Evolutionary conservation across 2,329 filamentous ascomycete genomes (phyloP).

Genomic region (Aplosporella prunicola): DNA sequence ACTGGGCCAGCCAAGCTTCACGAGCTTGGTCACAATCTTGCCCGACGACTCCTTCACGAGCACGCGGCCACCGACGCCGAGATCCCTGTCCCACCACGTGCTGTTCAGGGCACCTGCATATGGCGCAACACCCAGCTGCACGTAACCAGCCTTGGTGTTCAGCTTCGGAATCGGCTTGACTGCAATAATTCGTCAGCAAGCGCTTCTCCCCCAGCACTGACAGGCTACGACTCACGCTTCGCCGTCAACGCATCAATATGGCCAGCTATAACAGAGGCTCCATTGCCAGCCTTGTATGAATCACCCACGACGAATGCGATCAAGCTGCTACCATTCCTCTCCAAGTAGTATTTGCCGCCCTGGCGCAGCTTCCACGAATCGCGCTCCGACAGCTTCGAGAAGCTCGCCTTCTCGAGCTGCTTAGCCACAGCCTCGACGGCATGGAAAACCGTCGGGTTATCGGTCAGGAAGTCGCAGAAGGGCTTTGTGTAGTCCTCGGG

Average conservation of each 20-base stretch:
- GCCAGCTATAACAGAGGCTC: constrained; percentile 78
- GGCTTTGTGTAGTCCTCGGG: constrained; percentile 59
- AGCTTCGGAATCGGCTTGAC: constrained; percentile 85
- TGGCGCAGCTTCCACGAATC: constrained; percentile 71
- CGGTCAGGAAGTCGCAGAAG: constrained; percentile 77
- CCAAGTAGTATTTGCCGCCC: constrained; percentile 82
- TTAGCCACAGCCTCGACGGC: constrained; percentile 69
- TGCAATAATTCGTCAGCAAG: neutral
- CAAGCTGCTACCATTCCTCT: constrained; percentile 74
- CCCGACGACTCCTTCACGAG: constrained; percentile 66
- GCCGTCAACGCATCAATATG: constrained; percentile 91
- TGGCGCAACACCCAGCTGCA: constrained; percentile 83
- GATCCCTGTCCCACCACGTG: constrained; percentile 96
- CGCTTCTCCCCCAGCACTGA: constrained; percentile 1
- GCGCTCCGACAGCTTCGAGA: constrained; percentile 68
- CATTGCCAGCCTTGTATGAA: constrained; percentile 74
- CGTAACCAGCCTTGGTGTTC: constrained; percentile 72
- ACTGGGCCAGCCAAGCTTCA: constrained; percentile 87
- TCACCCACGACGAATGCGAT: constrained; percentile 79
- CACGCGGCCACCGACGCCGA: constrained; percentile 82
- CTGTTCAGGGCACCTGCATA: constrained; percentile 80
- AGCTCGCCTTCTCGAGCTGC: constrained; percentile 64
- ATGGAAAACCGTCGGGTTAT: constrained; percentile 91
- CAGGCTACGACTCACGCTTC: constrained; percentile 33
- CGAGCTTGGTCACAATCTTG: constrained; percentile 71